Percentiles rank a stretch among this genome's conserved stretches.
Conservation (phyloP, 1,284 basidiomycete genomes). For the Phellopilus nigrolimitatus region DNA sequence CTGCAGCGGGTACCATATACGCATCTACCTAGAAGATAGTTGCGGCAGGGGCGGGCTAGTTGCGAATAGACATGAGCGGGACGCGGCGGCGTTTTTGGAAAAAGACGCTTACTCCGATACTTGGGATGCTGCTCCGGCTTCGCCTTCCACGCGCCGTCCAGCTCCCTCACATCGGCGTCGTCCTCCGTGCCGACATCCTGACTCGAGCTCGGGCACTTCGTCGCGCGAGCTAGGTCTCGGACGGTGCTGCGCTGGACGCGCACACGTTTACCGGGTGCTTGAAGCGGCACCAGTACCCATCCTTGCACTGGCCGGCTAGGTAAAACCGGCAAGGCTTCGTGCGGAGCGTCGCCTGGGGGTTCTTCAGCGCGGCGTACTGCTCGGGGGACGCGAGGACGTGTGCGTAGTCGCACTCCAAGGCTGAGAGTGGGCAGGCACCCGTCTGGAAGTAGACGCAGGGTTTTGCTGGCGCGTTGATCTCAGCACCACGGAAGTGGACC, state of each 20-base stretch:
- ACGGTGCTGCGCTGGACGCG: constrained; percentile 7
- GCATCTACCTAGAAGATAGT: constrained; percentile 28
- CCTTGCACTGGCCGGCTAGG: constrained; percentile 21
- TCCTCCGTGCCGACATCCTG: constrained; percentile 11
- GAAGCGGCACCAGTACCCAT: constrained; percentile 25
- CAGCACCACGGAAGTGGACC: not conserved
- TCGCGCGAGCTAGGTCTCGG: not conserved
- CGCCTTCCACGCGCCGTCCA: constrained; percentile 20
- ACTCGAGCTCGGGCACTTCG: not conserved
- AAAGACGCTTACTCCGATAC: constrained; percentile 23
- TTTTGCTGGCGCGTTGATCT: constrained; percentile 20
- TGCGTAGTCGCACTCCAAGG: constrained; percentile 25
- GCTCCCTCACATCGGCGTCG: constrained; percentile 22
- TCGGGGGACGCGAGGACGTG: constrained; percentile 21
- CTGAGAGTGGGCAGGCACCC: constrained; percentile 24
- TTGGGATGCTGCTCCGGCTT: constrained; percentile 23
- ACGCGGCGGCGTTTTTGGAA: no score
- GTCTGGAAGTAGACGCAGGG: constrained; percentile 26
- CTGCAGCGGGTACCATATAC: constrained; percentile 28
- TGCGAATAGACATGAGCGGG: no score
- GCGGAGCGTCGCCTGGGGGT: constrained; percentile 20
- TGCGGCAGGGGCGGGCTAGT: constrained; percentile 29
- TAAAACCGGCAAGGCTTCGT: constrained; percentile 22
- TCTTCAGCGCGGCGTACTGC: constrained; percentile 2
- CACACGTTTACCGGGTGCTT: constrained; percentile 19